Evolutionary conservation across 179 eudicot genomes (phyloP), one percentile per base, ranked within the genome.

Genomic region (Carnegiea gigantea): DNA sequence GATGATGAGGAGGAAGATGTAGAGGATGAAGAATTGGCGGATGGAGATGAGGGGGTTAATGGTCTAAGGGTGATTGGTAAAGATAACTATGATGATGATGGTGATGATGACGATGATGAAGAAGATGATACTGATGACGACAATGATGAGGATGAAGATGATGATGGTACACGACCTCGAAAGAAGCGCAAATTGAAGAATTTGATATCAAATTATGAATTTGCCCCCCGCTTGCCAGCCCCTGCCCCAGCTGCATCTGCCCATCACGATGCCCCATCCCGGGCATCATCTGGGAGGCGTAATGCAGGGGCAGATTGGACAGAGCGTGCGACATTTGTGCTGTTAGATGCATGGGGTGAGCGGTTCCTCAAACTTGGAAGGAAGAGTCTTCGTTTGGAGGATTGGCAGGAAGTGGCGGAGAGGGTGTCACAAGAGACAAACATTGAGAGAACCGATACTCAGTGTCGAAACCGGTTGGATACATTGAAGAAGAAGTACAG

Each of bases 341-440:
- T 94, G 44, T 81, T 94, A 26, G 94, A 94, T 70, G 91, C 91
- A 59, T 94, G 98, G 97, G 98, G 97, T 14, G 91, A 89, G 3
- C 82, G 87, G 80, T 95, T 92, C 75, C 83, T 93, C 8, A 85
- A 87, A 75, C 89, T 77, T 6, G 96, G 94, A 51, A 87, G 93
- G 86, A 94, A 92, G 87, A 93, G 97, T 76, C 90, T 94, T 24
- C 84, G 91, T 24, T 86, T 91, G 9, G 93, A 91, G 44, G 95
- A 93, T 70, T 94, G 98, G 98, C 90, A 83, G 81, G 95, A 93
- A 81, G 95, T 94, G 36, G 89, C 96, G 2, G 90, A 93, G 57
- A 86, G 83, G 59, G 97, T 94, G 3, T 84, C 89, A 17, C 92
- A 89, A 44, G 86, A 83, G 84, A 85, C 91, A 24, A 88, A 85